A percentile compares a stretch with the other conserved stretches of the same genome.
These are phyloP conservation scores for Cladophialophora carrionii DNA, from an alignment of 2,329 filamentous ascomycete genomes.

Conservation along the genomic window DNA sequence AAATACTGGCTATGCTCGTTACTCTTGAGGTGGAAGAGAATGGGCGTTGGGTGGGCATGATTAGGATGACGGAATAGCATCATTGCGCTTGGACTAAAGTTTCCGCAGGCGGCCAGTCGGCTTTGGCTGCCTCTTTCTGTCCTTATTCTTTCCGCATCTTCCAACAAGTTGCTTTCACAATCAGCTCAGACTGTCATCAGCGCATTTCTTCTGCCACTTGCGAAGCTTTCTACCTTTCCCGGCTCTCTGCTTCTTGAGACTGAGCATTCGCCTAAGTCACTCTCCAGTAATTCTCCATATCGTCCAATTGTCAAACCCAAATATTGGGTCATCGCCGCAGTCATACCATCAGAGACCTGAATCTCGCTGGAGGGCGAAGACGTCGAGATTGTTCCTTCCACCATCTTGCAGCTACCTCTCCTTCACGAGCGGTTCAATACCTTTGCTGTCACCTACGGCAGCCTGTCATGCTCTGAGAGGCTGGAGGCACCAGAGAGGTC, in stretches of 20 bases:
- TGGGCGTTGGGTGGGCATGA: background rate
- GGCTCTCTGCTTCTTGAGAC: background rate
- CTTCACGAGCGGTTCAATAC: slow-evolving; percentile 3
- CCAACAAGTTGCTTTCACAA: background rate
- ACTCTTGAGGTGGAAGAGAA: background rate
- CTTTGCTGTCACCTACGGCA: background rate
- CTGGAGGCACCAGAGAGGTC: slow-evolving; percentile 7
- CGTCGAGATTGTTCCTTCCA: background rate
- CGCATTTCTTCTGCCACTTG: background rate
- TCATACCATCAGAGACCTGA: background rate
- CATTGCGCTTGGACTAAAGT: background rate
- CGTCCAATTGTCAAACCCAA: background rate
- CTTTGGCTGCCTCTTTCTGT: background rate
- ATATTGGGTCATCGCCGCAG: background rate
- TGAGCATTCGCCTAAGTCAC: background rate
- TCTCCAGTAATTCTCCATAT: background rate
- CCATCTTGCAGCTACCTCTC: background rate
- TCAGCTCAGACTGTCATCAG: slow-evolving; percentile 7
- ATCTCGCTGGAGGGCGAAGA: background rate
- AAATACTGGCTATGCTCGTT: background rate
- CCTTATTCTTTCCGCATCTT: background rate
- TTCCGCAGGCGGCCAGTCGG: slow-evolving; percentile 13
- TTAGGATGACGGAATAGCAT: background rate
- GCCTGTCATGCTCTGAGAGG: slow-evolving; percentile 14
- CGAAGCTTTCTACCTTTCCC: background rate